Evolutionary conservation across 2,329 filamentous ascomycete genomes (phyloP), one percentile per base, ranked within the genome.

Genomic region (Claviceps pazoutovae): DNA sequence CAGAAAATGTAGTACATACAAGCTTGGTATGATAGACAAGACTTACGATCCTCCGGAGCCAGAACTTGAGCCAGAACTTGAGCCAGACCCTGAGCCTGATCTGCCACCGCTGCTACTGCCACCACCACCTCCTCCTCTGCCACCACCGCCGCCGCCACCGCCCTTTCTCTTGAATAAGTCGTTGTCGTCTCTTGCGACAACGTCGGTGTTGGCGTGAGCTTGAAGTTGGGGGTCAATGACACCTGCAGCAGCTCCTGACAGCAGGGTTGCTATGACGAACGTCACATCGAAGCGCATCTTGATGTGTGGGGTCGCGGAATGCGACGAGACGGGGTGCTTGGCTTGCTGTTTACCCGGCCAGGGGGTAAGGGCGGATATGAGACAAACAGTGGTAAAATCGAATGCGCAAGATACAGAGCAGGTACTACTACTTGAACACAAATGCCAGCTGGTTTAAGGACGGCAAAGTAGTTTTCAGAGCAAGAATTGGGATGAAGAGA

Each of bases 101-200:
- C 62, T 48, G n/a, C 60, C 49, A 21, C 57, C 52, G 23, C 59
- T 54, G 8, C 60, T 51, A 3, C 62, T 53, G 30, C 61, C 49
- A 2, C 64, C 54, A 14, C 66, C 58, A 26, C 66, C 58, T 16
- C 67, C 66, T 9, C 74, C 72, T 53, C 71, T 66, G 17, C 72
- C 69, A 48, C 76, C 75, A 11, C 74, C 67, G 8, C 76, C 76
- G 6, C 79, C 79, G 47, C 80, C 79, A 9, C 53, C 53, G 38
- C 79, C 79, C 59, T 77, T 77, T 56, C 80, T 73, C 69, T 80
- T 82, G 68, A 71, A 80, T 21, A 82, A 64, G 36, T 79, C 71
- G 50, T 74, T 63, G 50, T 65, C 60, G 30, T 66, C 58, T 26
- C 56, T 56, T 7, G 61, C 57, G 11, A 54, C 4, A 49, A 8